Conservation (phyloP, 306 rosid genomes). For the Cotoneaster glaucophyllus region DNA sequence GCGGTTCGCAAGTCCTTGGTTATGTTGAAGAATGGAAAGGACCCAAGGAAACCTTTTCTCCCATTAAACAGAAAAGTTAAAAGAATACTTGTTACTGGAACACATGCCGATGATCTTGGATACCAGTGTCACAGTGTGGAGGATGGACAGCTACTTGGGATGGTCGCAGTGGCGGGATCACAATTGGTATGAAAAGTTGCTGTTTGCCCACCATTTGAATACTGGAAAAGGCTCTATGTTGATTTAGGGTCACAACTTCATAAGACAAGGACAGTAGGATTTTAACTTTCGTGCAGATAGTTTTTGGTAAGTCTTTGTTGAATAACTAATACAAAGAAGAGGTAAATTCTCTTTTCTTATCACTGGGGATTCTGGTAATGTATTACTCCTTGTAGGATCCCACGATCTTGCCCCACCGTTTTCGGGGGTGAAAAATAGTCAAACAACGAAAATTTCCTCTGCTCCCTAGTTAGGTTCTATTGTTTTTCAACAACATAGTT, state of each 20-base stretch:
- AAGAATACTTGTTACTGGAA: slow-evolving; percentile 71
- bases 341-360: background rate
- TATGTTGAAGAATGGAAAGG: slow-evolving; percentile 78
- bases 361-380: background rate
- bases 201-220: background rate
- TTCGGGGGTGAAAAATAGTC: background rate
- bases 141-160: slow-evolving; percentile 76
- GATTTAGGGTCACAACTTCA: background rate
- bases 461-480: background rate
- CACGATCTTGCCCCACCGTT: background rate
- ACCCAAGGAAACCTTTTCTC: slow-evolving; percentile 46
- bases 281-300: background rate
- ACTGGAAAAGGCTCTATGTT: background rate
- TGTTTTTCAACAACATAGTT: background rate
- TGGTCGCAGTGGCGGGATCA: slow-evolving; percentile 59
- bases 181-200: slow-evolving; percentile 44
- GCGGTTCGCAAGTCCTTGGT: slow-evolving; percentile 85
- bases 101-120: slow-evolving; percentile 80
- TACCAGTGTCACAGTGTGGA: slow-evolving; percentile 93
- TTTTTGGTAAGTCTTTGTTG: background rate
- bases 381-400: background rate
- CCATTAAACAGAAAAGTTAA: slow-evolving; percentile 62
- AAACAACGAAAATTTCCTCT: background rate
- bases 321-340: too few species aligned
- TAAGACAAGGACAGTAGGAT: background rate